These are phyloP conservation scores for Microbotryomycetes sp. DNA, from an alignment of 1,284 basidiomycete genomes.

Conservation along the genomic window DNA sequence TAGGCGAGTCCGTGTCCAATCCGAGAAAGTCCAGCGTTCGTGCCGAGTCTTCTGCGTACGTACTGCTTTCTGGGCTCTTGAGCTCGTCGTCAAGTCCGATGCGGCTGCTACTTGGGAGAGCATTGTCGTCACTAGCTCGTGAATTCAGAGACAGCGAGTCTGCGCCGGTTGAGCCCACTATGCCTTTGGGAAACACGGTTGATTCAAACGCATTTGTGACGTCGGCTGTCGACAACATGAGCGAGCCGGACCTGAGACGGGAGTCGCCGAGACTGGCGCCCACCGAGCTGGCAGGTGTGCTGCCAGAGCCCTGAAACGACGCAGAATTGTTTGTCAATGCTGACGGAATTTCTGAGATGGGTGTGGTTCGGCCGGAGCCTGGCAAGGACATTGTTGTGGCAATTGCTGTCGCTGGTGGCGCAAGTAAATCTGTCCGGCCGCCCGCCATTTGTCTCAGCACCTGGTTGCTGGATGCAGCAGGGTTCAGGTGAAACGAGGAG, in stretches of 20 bases:
- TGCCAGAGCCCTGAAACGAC: neutral
- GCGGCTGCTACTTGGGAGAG: neutral
- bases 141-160: neutral
- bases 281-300: neutral
- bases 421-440: neutral
- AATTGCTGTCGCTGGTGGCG: neutral
- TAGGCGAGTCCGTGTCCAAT: constrained; percentile 57
- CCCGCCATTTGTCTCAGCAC: neutral
- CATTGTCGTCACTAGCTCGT: neutral
- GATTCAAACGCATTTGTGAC: constrained; percentile 81
- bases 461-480: neutral
- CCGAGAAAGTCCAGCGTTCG: constrained; percentile 92
- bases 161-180: neutral
- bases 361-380: constrained; percentile 15
- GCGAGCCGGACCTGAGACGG: constrained; percentile 75
- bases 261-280: neutral
- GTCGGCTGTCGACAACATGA: constrained; percentile 61
- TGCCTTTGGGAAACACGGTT: constrained; percentile 42
- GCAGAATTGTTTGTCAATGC: neutral
- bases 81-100: constrained; percentile 8
- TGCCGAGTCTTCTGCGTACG: constrained; percentile 66
- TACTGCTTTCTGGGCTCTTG: constrained; percentile 19
- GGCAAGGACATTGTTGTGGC: constrained; percentile 9
- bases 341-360: neutral
- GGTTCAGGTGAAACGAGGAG: constrained; percentile 10